These are phyloP conservation scores for Gamsiella multidivaricata DNA, from an alignment of 192 early-diverging fungal species.

Conservation along the genomic window DNA sequence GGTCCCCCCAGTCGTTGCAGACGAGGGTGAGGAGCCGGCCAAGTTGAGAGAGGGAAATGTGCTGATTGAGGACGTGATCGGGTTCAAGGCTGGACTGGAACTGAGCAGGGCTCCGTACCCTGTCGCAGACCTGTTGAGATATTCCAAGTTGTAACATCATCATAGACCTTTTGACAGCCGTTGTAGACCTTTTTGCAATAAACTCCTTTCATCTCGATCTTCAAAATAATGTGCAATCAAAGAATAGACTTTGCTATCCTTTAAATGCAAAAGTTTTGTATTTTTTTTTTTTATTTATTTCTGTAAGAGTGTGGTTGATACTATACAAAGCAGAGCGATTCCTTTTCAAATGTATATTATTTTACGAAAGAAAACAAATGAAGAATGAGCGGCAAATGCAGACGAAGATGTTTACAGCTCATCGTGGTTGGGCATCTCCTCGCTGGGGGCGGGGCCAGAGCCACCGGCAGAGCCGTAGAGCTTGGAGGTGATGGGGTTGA, in stretches of 20 bases:
- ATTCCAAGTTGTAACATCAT: slow-evolving; percentile 34
- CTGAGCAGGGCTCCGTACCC: slow-evolving; percentile 59
- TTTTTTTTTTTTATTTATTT: slow-evolving; percentile 7
- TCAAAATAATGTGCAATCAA: too few relatives aligned
- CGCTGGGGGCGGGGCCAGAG: slow-evolving; percentile 67
- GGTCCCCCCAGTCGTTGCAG: slow-evolving; percentile 44
- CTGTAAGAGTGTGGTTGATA: neutral
- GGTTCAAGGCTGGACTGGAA: slow-evolving; percentile 62
- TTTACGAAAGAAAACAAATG: neutral
- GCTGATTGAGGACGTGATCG: slow-evolving; percentile 57
- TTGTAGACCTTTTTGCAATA: too few relatives aligned
- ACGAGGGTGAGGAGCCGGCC: slow-evolving; percentile 18
- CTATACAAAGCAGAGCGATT: slow-evolving; percentile 1
- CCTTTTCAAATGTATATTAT: slow-evolving; percentile 12
- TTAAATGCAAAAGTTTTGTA: too few relatives aligned
- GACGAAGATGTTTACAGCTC: slow-evolving; percentile 67
- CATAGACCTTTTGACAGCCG: too few relatives aligned
- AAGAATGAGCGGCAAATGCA: slow-evolving; percentile 15
- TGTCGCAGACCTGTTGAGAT: slow-evolving; percentile 39
- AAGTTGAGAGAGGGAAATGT: slow-evolving; percentile 51
- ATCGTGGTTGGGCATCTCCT: slow-evolving; percentile 71
- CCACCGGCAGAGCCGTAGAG: slow-evolving; percentile 75
- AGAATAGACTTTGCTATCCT: too few relatives aligned
- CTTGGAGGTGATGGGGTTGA: slow-evolving; percentile 96
- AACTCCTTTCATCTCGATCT: too few relatives aligned